Evolutionary conservation across 352 stramenopile species (phyloP).

Genomic region (Pythium biforme): DNA sequence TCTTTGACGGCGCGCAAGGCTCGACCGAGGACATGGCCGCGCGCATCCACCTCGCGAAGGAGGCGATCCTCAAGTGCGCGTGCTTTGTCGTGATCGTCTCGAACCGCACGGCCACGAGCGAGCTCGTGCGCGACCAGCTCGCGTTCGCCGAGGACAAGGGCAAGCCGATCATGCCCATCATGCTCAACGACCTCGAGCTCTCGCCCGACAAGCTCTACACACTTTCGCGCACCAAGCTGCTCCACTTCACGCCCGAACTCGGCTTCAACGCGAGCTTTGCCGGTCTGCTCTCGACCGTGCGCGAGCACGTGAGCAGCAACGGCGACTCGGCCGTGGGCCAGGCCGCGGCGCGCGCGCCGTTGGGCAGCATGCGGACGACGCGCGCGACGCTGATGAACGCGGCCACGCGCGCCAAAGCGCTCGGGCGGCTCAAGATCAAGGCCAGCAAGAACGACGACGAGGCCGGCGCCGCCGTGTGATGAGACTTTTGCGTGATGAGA

Average conservation of each 20-base stretch:
- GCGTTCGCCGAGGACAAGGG: conserved; percentile 82
- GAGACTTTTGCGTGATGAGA: background rate
- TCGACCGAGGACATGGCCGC: conserved; percentile 50
- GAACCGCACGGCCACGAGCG: conserved; percentile 53
- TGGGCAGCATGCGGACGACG: conserved; percentile 2
- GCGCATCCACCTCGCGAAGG: conserved; percentile 67
- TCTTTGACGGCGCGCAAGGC: conserved; percentile 48
- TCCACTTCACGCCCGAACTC: conserved; percentile 79
- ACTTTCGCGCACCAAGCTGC: conserved; percentile 63
- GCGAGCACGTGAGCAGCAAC: conserved; percentile 35
- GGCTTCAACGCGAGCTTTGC: conserved; percentile 77
- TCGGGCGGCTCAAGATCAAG: conserved; percentile 28
- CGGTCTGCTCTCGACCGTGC: conserved; percentile 45
- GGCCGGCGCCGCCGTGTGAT: background rate
- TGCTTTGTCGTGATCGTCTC: conserved; percentile 76
- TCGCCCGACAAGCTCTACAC: conserved; percentile 76
- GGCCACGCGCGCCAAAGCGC: conserved; percentile 15
- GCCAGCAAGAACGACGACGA: background rate
- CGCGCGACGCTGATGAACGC: conserved; percentile 24
- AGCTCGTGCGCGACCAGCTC: conserved; percentile 81
- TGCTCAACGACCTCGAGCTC: conserved; percentile 77
- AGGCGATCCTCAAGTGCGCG: conserved; percentile 77
- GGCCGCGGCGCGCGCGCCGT: background rate
- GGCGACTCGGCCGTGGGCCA: background rate
- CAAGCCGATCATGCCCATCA: conserved; percentile 63